phyloP scores from a whole-genome alignment of 495 filamentous ascomycete species.

The Tuber umbilicatum region DNA sequence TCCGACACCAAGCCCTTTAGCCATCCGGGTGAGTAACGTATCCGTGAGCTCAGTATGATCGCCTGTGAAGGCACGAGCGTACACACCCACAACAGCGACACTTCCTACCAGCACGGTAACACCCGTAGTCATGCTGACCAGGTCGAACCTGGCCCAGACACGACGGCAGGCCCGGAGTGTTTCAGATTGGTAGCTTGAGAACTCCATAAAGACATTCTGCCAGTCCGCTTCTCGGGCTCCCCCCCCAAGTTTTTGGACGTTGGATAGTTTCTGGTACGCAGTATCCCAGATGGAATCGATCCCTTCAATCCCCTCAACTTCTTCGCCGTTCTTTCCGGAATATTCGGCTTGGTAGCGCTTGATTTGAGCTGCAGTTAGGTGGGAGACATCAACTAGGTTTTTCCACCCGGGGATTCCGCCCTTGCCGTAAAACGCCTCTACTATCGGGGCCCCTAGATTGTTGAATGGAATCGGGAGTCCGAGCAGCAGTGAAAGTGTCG shows the following conservation, averaged over 20 bases:
- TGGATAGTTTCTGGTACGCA: slow-evolving; percentile 31
- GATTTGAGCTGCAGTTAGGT: slow-evolving; percentile 75
- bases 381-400: slow-evolving; percentile 67
- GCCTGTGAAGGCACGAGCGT: slow-evolving; percentile 55
- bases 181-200: slow-evolving; percentile 66
- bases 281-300: slow-evolving; percentile 18
- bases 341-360: slow-evolving; percentile 76
- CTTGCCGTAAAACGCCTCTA: slow-evolving; percentile 77
- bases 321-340: slow-evolving; percentile 43
- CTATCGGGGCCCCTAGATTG: slow-evolving; percentile 89
- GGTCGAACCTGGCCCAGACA: slow-evolving; percentile 86
- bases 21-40: slow-evolving; percentile 47
- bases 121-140: slow-evolving; percentile 74
- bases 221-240: slow-evolving; percentile 25
- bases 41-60: slow-evolving; percentile 52
- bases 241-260: slow-evolving; percentile 11
- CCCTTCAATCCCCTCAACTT: slow-evolving; percentile 21
- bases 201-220: slow-evolving; percentile 52
- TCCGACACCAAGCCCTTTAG: slow-evolving; percentile 46
- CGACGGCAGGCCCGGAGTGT: slow-evolving; percentile 73
- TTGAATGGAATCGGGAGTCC: slow-evolving; percentile 95
- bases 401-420: slow-evolving; percentile 59
- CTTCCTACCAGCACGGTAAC: slow-evolving; percentile 62
- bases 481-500: slow-evolving; percentile 77
- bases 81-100: slow-evolving; percentile 61